Percentiles rank a stretch among this genome's conserved stretches.
Conservation (phyloP, 768 basidiomycete genomes). For the Lentinula sp. region DNA sequence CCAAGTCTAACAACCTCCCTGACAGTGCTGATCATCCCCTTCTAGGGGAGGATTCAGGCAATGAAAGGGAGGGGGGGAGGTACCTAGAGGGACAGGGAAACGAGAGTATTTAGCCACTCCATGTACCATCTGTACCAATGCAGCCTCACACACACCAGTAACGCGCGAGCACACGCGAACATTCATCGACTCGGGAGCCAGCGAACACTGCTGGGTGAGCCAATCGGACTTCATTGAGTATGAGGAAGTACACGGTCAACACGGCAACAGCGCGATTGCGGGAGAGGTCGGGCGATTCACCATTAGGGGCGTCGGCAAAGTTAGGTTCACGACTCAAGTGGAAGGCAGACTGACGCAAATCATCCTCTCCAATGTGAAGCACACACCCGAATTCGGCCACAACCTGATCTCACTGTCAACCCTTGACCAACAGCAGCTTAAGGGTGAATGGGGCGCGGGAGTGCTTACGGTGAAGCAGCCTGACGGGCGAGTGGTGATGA, state of each 20-base stretch:
- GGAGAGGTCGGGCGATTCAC: not conserved
- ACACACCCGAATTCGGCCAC: not conserved
- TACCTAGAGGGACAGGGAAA: too few species aligned
- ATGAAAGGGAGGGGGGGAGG: too few species aligned
- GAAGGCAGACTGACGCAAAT: not conserved
- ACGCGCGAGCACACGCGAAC: not conserved
- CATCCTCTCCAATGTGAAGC: not conserved
- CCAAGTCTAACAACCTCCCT: too few species aligned
- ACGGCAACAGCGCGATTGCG: not conserved
- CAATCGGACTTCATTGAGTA: not conserved
- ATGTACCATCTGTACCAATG: not conserved
- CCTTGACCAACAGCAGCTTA: not conserved
- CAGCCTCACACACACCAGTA: not conserved
- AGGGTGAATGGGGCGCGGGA: not conserved
- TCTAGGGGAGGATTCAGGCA: too few species aligned
- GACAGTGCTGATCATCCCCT: too few species aligned
- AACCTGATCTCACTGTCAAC: not conserved
- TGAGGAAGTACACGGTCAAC: not conserved
- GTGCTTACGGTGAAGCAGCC: not conserved
- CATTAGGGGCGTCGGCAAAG: not conserved
- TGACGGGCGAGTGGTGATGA: not conserved
- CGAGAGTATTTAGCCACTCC: too few species aligned
- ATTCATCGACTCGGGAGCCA: not conserved
- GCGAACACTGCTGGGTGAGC: not conserved
- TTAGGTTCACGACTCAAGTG: not conserved